phyloP scores from a whole-genome alignment of 768 basidiomycete species.

The Sarcodon aspratus region DNA sequence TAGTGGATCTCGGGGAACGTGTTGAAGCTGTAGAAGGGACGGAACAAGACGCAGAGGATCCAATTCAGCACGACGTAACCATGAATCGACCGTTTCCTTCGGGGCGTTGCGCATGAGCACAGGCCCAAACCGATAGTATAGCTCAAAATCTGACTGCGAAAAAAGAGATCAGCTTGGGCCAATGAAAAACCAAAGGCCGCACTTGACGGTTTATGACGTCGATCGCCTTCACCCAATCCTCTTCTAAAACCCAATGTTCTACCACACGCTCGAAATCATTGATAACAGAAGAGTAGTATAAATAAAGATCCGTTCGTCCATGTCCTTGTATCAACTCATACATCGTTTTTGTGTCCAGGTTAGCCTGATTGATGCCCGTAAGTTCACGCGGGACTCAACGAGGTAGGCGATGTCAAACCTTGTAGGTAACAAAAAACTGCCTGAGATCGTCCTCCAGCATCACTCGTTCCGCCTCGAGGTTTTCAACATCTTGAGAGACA shows the following conservation, averaged over 20 bases:
- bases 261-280: constrained; percentile 80
- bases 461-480: constrained; percentile 64
- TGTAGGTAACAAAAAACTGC: constrained; percentile 91
- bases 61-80: constrained; percentile 73
- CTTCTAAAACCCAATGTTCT: constrained; percentile 87
- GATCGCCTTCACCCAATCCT: constrained; percentile 86
- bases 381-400: not conserved
- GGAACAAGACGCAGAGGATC: constrained; percentile 84
- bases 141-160: constrained; percentile 62
- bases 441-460: constrained; percentile 89
- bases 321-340: constrained; percentile 93
- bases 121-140: constrained; percentile 90
- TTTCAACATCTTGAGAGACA: constrained; percentile 72
- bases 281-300: constrained; percentile 76
- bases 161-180: constrained; percentile 1
- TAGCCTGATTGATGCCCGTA: constrained; percentile 37
- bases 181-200: constrained; percentile 6
- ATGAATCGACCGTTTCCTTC: constrained; percentile 85
- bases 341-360: constrained; percentile 74
- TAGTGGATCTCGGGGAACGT: constrained; percentile 57
- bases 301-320: constrained; percentile 84
- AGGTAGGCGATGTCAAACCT: constrained; percentile 33
- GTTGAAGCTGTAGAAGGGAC: constrained; percentile 74
- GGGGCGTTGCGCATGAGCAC: constrained; percentile 80
- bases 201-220: constrained; percentile 88